Percentiles rank a stretch among this genome's conserved stretches.
These are phyloP conservation scores for Microcyclospora tardicrescens DNA, from an alignment of 2,329 filamentous ascomycete species.

Conservation along the genomic window DNA sequence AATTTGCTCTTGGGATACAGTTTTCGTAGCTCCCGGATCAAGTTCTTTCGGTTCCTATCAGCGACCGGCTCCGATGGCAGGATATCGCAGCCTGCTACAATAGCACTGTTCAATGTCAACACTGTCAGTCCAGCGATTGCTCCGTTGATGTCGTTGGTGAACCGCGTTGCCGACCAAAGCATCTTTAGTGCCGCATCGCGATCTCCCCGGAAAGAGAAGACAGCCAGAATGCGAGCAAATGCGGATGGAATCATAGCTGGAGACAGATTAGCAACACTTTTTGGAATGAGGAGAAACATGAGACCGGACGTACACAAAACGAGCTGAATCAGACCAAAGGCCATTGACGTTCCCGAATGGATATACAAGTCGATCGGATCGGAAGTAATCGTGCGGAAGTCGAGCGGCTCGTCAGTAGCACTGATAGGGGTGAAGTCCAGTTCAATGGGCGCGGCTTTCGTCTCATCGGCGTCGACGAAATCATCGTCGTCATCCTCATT, in stretches of 20 bases:
- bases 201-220: conserved; percentile 86
- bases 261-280: no score
- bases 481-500: conserved; percentile 34
- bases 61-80: conserved; percentile 59
- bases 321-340: conserved; percentile 73
- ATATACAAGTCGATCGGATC: conserved; percentile 77
- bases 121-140: conserved; percentile 72
- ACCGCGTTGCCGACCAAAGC: conserved; percentile 81
- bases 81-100: conserved; percentile 80
- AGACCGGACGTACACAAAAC: conserved; percentile 40
- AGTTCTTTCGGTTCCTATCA: conserved; percentile 47
- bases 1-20: conserved; percentile 71
- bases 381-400: conserved; percentile 49
- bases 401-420: conserved; percentile 34
- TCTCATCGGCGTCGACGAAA: conserved; percentile 46
- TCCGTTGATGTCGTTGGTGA: conserved; percentile 72
- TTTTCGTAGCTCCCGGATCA: conserved; percentile 60
- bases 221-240: conserved; percentile 69
- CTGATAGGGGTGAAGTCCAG: conserved; percentile 5
- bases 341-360: conserved; percentile 78
- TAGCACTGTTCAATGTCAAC: conserved; percentile 75
- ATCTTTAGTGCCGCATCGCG: conserved; percentile 68
- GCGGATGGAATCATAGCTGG: conserved; percentile 75
- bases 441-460: conserved; percentile 1
- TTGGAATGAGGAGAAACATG: no score